Evolutionary conservation across 306 rosid species (phyloP), one percentile per base, ranked within the genome.

Genomic region (Medicago arabica): DNA sequence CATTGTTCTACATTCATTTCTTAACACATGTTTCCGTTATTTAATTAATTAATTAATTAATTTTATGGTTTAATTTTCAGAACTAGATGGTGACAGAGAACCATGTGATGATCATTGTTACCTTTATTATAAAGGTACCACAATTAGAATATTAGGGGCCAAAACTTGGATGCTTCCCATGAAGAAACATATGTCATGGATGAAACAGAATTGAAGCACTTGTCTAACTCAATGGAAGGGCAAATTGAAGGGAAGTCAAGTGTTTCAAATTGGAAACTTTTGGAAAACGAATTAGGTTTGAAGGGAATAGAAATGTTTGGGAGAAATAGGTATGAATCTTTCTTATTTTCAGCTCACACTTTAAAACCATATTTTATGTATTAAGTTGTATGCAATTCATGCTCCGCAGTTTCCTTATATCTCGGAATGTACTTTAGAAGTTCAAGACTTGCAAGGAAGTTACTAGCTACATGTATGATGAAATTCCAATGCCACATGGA

Each of bases 301-400:
- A 90, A 92, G 83, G 98, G 98, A 69, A 59, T 88, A 66, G 96
- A 90, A 87, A 88, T 94, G 68, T 94, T 92, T 84, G 98, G 96
- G 77, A 90, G 84, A 87, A 90, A 90, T 78, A 92, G 96, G 97
- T 90, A 85, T 43, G 50, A 5, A 23, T 44, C 46, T 41, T 14
- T 44, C 46, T 40, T 16, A 51, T 69, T 78, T 67, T 67, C n/a
- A 28, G 15, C 23, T 74, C 36, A 80, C n/a, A 36, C 25, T 64
- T 21, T 55, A 23, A 23, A 31, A 31, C 36, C 0, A 31, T 31
- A 0, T 3, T 2, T 3, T 31, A 3, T 0, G 36, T 31, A 4
- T 31, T 31, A 31, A 3, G 36, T 50, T 15, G n/a, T 70, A 12
- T 62, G 55, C 34, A 38, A 68, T 54, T 44, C 75, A 15, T 71